A percentile compares a stretch with the other conserved stretches of the same genome.
Evolutionary conservation across 2,329 filamentous ascomycete genomes (phyloP).

Genomic region (Leptoxyphium fumago): DNA sequence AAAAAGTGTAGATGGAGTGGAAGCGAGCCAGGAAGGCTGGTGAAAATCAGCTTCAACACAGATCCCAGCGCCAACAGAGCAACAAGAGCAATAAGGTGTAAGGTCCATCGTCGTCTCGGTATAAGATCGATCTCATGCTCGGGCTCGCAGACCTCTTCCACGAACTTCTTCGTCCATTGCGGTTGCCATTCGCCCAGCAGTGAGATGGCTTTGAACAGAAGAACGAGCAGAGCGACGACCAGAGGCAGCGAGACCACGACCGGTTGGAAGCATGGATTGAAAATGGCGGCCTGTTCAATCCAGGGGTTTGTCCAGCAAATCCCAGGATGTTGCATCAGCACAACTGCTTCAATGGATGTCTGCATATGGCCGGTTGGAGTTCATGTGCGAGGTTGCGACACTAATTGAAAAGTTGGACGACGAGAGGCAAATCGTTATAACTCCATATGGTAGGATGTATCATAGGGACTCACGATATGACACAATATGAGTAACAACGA

Average conservation of each 20-base stretch:
- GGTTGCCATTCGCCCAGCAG: conserved; percentile 25
- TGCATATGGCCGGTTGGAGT: too few species aligned
- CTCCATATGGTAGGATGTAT: too few species aligned
- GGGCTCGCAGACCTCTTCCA: conserved; percentile 24
- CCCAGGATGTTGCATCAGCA: background rate
- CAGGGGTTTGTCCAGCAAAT: conserved; percentile 15
- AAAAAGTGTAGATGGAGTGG: conserved; percentile 1
- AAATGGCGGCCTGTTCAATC: conserved; percentile 24
- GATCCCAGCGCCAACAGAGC: conserved; percentile 8
- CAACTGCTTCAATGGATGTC: too few species aligned
- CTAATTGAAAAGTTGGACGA: too few species aligned
- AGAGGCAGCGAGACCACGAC: conserved; percentile 24
- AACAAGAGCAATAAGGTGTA: conserved; percentile 7
- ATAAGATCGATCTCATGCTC: conserved; percentile 15
- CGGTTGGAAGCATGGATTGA: conserved; percentile 27
- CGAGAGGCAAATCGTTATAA: too few species aligned
- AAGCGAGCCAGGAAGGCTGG: background rate
- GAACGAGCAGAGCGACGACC: conserved; percentile 21
- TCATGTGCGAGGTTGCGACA: too few species aligned
- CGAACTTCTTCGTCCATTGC: conserved; percentile 38
- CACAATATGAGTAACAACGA: too few species aligned
- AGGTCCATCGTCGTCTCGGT: conserved; percentile 16
- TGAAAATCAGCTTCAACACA: conserved; percentile 4
- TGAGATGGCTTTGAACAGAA: conserved; percentile 22
- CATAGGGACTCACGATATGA: too few species aligned